Evolutionary conservation across 2,329 filamentous ascomycete species (phyloP), one percentile per base, ranked within the genome.

Genomic region (Aspergillus cejpii): DNA sequence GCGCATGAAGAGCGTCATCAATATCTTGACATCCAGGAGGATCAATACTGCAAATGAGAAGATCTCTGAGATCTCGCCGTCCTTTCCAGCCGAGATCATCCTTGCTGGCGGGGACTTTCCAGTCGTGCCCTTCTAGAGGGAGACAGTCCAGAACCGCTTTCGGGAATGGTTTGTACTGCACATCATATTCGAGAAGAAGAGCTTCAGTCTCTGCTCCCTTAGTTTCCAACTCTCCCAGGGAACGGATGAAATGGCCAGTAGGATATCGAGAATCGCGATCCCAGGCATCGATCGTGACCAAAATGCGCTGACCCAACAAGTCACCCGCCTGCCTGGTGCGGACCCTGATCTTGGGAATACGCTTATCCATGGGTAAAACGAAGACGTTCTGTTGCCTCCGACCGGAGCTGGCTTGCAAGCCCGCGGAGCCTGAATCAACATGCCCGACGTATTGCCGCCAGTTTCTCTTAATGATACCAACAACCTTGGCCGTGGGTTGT

Each of bases 151-250:
- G 72, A 3, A 98, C 91, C 0, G 89, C 87, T 69, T 95, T 95
- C 4, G 92, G 90, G 66, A 98, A 98, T 0, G 92, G 92, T 44
- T 91, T 81, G 68, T 98, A 98, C 65, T 98, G 92, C 2, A 98
- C 92, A 61, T 98, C 92, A 70, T 90, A 95, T 65, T 98, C 92
- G 21, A 98, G 76, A 8, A 98, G 74, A 36, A 98, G 72, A 15
- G 92, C 92, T 66, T 98, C 92, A 0, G 92, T 98, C 71, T 97
- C 92, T 6, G 92, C 92, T n/a, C 86, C 88, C 67, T 98, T 97
- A 5, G 87, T 94, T 68, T 98, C 92, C 37, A 98, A 72, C 65
- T 95, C 90, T 53, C 92, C 92, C 6, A 98, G 72, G 19, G 89
- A 92, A 48, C 92, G 85, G 39, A 98, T 85, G 59, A 97, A 94